Evolutionary conservation across 768 basidiomycete species (phyloP), one percentile per base, ranked within the genome.

Genomic region (Mrakia frigida): DNA sequence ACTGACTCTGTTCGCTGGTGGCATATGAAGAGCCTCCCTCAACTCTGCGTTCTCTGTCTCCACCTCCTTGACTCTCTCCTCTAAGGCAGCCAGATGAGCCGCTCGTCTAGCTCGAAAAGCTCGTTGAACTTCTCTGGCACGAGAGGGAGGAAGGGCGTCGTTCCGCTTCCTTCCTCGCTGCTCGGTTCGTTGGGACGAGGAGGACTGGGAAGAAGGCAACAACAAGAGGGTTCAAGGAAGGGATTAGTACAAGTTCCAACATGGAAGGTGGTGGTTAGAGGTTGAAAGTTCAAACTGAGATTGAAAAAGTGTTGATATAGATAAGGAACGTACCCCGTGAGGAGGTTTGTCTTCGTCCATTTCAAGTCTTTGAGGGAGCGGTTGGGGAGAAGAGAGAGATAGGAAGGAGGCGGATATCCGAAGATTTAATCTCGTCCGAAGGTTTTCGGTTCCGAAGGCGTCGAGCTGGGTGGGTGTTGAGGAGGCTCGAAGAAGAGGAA

Each of bases 21-120:
- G 77, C 68, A 78, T 59, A 69, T 78, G 46, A 10, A 78, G 73
- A 31, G 88, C 88, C 68, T 88, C 87, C 61, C 93, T 88, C 68
- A 94, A 86, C 79, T 86, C 87, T 61, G 85, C 85, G 81, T 93
- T 94, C 85, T 95, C 93, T 78, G 90, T 89, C 84, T 95, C 92
- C 60, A 95, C 87, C 82, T 91, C 91, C 70, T 88, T 83, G 60
- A 94, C 92, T 81, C 92, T 87, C 80, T 90, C 83, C 83, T 95
- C 93, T 78, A 95, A 85, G 74, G 90, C 90, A 86, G 90, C 88
- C 74, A 95, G 87, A 83, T 94, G 93, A 75, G 92, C 92, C 78
- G 92, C 92, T 80, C 93, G 88, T 79, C 93, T 86, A 46, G 93
- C 93, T 78, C 93, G 88, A 85, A 94, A 95, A 13, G 92, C 93